Conservation (phyloP, 2,329 filamentous ascomycete species). For the Rachicladosporium sp. region DNA sequence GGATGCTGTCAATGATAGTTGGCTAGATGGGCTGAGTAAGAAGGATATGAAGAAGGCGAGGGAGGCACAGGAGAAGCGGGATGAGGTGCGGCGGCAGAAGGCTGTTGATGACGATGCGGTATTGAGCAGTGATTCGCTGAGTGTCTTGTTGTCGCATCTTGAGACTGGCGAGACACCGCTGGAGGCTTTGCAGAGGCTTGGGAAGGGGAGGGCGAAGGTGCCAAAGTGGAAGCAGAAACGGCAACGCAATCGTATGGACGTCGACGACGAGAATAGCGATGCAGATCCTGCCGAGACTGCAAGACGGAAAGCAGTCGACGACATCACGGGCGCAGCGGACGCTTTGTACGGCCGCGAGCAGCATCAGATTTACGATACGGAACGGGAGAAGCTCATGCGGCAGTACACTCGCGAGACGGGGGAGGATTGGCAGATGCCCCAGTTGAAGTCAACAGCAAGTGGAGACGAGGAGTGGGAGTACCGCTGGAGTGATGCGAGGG, state of each 20-base stretch:
- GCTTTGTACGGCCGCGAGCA: constrained; percentile 71
- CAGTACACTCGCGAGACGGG: constrained; percentile 78
- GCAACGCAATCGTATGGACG: constrained; percentile 52
- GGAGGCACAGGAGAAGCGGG: constrained; percentile 74
- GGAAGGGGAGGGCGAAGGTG: constrained; percentile 45
- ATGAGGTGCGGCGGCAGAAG: constrained; percentile 60
- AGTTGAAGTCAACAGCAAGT: constrained; percentile 12
- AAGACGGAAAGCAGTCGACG: constrained; percentile 62
- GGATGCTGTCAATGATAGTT: constrained; percentile 80
- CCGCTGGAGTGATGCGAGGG: constrained; percentile 78
- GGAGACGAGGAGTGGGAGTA: constrained; percentile 64
- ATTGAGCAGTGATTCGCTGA: constrained; percentile 61
- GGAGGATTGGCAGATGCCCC: constrained; percentile 58
- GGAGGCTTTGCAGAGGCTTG: constrained; percentile 70
- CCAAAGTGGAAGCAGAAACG: constrained; percentile 52
- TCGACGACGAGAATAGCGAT: constrained; percentile 38
- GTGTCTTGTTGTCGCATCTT: constrained; percentile 57
- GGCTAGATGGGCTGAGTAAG: constrained; percentile 85
- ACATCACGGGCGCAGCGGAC: constrained; percentile 82
- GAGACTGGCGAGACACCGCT: constrained; percentile 75
- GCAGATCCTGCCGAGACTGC: constrained; percentile 55
- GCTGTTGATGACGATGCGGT: constrained; percentile 63
- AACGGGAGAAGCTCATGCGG: constrained; percentile 70
- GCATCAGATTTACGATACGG: constrained; percentile 81
- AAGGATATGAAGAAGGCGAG: constrained; percentile 84